Evolutionary conservation across 176 grass and related monocot genomes (phyloP).

Genomic region (Ensete glaucum): DNA sequence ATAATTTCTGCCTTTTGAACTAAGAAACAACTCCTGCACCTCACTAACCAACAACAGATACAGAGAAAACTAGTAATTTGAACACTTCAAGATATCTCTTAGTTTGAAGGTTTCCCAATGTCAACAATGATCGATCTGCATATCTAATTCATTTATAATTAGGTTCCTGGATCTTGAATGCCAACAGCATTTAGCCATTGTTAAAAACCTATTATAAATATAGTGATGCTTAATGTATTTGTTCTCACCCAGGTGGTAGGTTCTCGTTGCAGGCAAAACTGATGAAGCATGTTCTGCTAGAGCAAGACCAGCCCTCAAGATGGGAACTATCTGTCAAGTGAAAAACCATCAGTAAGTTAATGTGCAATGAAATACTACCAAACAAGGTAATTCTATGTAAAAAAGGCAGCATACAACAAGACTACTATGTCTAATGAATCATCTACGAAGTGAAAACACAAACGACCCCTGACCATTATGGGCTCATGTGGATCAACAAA

Average conservation of each 20-base stretch:
- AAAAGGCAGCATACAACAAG: background rate
- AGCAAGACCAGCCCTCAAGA: slow-evolving; percentile 92
- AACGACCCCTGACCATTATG: slow-evolving; percentile 36
- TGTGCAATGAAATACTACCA: background rate
- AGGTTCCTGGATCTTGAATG: background rate
- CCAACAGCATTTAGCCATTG: background rate
- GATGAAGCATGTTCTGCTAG: slow-evolving; percentile 71
- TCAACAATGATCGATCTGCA: background rate
- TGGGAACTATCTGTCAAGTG: slow-evolving; percentile 75
- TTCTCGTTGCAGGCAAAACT: slow-evolving; percentile 78
- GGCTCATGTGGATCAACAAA: slow-evolving; percentile 88
- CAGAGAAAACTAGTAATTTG: background rate
- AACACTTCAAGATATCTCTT: background rate
- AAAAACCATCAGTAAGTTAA: background rate
- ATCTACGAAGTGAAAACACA: background rate
- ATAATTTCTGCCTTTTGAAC: background rate
- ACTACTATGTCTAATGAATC: background rate
- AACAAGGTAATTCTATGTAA: background rate
- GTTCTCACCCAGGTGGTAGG: slow-evolving; percentile 78
- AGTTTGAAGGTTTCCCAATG: too few relatives aligned
- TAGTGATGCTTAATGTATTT: background rate
- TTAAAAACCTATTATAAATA: background rate
- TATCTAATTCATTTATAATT: background rate
- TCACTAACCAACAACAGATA: background rate
- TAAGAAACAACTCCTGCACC: background rate